Evolutionary conservation across 768 basidiomycete genomes (phyloP).

Genomic region (Imleria badia): DNA sequence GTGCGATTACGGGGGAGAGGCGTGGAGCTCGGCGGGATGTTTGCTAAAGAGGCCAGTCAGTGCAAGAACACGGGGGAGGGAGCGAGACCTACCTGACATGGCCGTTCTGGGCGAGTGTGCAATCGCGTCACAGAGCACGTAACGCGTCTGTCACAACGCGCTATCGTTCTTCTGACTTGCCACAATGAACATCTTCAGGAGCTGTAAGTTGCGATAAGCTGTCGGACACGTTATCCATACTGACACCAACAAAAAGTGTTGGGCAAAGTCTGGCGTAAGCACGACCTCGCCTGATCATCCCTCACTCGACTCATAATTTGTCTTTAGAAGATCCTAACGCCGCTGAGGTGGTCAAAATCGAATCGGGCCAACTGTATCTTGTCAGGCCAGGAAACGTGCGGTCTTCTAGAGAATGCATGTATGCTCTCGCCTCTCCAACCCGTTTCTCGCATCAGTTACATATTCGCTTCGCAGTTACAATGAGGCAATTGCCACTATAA

Average conservation of each 20-base stretch:
- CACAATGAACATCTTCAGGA: constrained; percentile 84
- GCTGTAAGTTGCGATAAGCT: constrained; percentile 49
- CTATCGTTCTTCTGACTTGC: constrained; percentile 19
- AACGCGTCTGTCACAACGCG: constrained; percentile 28
- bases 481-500: constrained; percentile 92
- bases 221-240: constrained; percentile 5
- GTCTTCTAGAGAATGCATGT: constrained; percentile 97
- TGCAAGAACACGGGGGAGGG: not conserved
- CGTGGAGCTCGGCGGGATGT: constrained; percentile 2
- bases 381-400: constrained; percentile 90
- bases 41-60: constrained; percentile 3
- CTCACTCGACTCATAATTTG: constrained; percentile 25
- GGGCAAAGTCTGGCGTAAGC: constrained; percentile 94
- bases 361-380: constrained; percentile 87
- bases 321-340: constrained; percentile 86
- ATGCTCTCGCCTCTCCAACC: constrained; percentile 27
- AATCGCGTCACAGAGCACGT: constrained; percentile 23
- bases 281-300: constrained; percentile 14
- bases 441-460: not conserved
- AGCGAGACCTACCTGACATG: constrained; percentile 19
- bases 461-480: constrained; percentile 64
- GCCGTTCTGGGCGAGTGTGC: not conserved
- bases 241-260: constrained; percentile 55
- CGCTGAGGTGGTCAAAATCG: constrained; percentile 92
- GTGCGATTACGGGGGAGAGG: constrained; percentile 16